Base-by-base conservation (phyloP, 2,329 filamentous ascomycete genomes). In the Alternaria ventricosa region DNA sequence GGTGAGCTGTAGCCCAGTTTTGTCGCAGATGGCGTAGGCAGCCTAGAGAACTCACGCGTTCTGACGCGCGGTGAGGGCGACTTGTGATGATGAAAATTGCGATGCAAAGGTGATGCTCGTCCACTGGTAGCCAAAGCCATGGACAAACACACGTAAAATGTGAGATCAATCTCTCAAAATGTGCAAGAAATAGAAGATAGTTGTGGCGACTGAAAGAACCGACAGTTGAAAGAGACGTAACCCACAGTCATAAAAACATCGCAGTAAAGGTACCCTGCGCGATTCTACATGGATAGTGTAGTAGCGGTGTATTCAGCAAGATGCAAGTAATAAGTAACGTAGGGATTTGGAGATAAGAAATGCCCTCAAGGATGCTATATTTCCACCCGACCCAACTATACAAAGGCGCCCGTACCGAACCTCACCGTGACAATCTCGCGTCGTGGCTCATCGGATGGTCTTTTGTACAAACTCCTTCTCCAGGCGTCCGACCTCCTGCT, bases 381-480 rank as follows among this genome's bases (percentile, higher is more conserved):
- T 49, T 46, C 62, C 61, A 61, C 33, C 41, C 23, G 44, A 41
- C 64, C 47, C 73, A 74, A 73, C 64, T 74, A 57, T 75, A 76
- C 73, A 76, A 20, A 57, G 61, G 59, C 54, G 36, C 54, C 53
- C 43, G 15, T 47, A 2, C 47, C 46, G 50, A 58, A n/a, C 20
- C 28, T 50, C 18, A 18, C 25, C 13, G n/a, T 23, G 22, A 18
- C 9, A 2, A 25, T 15, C 11, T 18, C 25, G 43, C 50, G 33
- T 47, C 15, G 22, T 46, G 13, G 27, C 55, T 78, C 71, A 84
- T 71, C 81, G 70, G 61, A 92, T 87, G 60, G 96, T 89, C 83
- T 90, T 93, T 77, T 96, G 91, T 36, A 97, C 93, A 88, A 96
- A 98, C 25, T 86, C 86, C 82, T 89, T 90, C 87, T 97, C 95